Base-by-base conservation (phyloP, 192 early-diverging fungal species). In the Coemansia brasiliensis region DNA sequence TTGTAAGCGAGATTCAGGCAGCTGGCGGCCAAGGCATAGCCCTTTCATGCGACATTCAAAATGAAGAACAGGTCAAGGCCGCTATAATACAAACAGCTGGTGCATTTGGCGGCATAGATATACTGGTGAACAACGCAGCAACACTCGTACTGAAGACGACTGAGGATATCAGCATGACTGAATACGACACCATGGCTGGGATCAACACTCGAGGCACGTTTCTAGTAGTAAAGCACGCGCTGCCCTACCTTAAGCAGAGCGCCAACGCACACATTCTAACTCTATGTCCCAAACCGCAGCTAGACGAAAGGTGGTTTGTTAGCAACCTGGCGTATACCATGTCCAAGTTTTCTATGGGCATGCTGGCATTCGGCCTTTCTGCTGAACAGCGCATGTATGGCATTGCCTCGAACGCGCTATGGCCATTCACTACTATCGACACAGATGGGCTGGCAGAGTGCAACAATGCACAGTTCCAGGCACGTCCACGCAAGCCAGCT, bases 51-150 rank as follows among this genome's bases (percentile, higher is more conserved):
- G 91, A 92, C 57, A 84, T 92, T 41, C 84, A 84, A 26, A 72
- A 79, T 55, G 91, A 91, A 59, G 82, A 81, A 3, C 85, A 89
- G 32, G 81, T 91, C 32, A 56, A 82, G 45, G 73, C 58, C 3
- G 89, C 87, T 4, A 79, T 92, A 49, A 67, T 72, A 12, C 65
- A 82, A 53, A 82, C 85, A 2, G 86, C 79, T 1, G 38, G 62
- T 8, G 67, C 67, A 45, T 90, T 92, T 83, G 89, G 88, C 26
- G 87, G 87, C 6, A 86, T 92, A 57, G 90, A 92, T 59, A 86
- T 92, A 41, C 69, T 92, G 26, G 85, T 90, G 62, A 92, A 90
- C 65, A 83, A 87, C 52, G 79, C 91, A 0, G 82, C 84, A 5
- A 86, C 85, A 1, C 87, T 92, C 56, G 83, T 82, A 17, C 72